These are phyloP conservation scores for Ascobolus immersus DNA, from an alignment of 495 filamentous ascomycete genomes.

Conservation along the genomic window DNA sequence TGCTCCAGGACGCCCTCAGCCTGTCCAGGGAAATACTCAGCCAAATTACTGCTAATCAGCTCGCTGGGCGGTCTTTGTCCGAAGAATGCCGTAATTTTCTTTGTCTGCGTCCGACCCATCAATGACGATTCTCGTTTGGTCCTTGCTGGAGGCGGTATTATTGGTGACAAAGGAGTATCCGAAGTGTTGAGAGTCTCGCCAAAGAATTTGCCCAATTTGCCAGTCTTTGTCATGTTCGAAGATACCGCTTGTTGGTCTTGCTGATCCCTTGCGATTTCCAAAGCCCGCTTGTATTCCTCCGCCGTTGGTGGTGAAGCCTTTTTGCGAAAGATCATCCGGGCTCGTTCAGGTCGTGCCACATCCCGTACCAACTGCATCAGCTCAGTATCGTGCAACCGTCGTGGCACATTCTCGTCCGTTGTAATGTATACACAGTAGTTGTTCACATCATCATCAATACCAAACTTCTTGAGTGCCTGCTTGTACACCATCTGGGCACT, in stretches of 20 bases:
- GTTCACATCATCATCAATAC: constrained; percentile 41
- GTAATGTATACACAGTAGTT: constrained; percentile 66
- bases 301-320: constrained; percentile 13
- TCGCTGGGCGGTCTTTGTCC: constrained; percentile 84
- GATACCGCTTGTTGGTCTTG: constrained; percentile 7
- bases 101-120: constrained; percentile 10
- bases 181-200: background rate
- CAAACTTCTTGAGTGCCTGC: constrained; percentile 59
- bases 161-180: constrained; percentile 9
- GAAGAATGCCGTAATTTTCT: constrained; percentile 34
- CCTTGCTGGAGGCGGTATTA: constrained; percentile 8
- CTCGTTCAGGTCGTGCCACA: constrained; percentile 48
- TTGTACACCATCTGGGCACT: constrained; percentile 76
- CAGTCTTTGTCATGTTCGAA: background rate
- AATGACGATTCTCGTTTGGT: constrained; percentile 5
- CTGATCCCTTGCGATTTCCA: constrained; percentile 15
- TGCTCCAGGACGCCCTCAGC: constrained; percentile 76
- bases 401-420: constrained; percentile 46
- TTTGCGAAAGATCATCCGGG: constrained; percentile 55
- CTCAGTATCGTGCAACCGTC: constrained; percentile 58
- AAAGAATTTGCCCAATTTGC: background rate
- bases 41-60: constrained; percentile 83
- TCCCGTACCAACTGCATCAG: constrained; percentile 64
- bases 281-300: constrained; percentile 11
- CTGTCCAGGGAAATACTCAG: constrained; percentile 91